A percentile compares a stretch with the other conserved stretches of the same genome.
These are phyloP conservation scores for Allantophomopsis lycopodina DNA, from an alignment of 2,329 filamentous ascomycete species.

Conservation along the genomic window DNA sequence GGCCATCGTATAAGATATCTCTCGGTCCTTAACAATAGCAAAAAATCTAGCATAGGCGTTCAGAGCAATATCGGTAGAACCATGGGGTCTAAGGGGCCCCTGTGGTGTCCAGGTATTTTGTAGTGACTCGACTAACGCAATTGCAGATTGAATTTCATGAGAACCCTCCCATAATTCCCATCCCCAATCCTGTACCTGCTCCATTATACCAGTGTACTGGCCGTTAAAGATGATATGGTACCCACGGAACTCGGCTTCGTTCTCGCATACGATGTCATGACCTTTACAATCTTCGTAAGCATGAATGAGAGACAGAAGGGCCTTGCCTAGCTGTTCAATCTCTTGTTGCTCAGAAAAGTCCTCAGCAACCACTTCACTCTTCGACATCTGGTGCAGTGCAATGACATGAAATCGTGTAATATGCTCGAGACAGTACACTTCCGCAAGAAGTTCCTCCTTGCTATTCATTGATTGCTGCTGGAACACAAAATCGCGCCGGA, in stretches of 20 bases:
- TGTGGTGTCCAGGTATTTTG: conserved; percentile 43
- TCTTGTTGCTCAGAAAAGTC: conserved; percentile 56
- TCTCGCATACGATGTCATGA: conserved; percentile 41
- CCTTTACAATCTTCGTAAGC: conserved; percentile 51
- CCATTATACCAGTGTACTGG: conserved; percentile 39
- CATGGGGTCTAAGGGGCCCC: conserved; percentile 36
- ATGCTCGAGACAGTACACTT: conserved; percentile 51
- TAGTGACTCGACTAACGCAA: conserved; percentile 44
- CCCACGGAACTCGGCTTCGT: conserved; percentile 52
- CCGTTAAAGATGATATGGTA: conserved; percentile 52
- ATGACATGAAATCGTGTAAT: conserved; percentile 55
- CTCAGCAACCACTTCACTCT: conserved; percentile 37
- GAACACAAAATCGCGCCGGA: conserved; percentile 55
- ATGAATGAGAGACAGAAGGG: conserved; percentile 49
- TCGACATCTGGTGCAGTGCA: conserved; percentile 47
- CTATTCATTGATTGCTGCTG: conserved; percentile 42
- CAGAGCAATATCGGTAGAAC: conserved; percentile 24
- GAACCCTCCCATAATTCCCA: conserved; percentile 39
- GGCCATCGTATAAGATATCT: conserved; percentile 55
- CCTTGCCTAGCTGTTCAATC: conserved; percentile 51
- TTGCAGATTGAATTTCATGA: conserved; percentile 44
- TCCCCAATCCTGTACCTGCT: conserved; percentile 41
- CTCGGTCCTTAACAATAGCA: conserved; percentile 38
- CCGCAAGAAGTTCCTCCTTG: conserved; percentile 40
- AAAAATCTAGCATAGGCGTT: conserved; percentile 41